Evolutionary conservation across 805 yeast genomes (phyloP), one percentile per base, ranked within the genome.

Genomic region (Tetrapisispora fleetii): DNA sequence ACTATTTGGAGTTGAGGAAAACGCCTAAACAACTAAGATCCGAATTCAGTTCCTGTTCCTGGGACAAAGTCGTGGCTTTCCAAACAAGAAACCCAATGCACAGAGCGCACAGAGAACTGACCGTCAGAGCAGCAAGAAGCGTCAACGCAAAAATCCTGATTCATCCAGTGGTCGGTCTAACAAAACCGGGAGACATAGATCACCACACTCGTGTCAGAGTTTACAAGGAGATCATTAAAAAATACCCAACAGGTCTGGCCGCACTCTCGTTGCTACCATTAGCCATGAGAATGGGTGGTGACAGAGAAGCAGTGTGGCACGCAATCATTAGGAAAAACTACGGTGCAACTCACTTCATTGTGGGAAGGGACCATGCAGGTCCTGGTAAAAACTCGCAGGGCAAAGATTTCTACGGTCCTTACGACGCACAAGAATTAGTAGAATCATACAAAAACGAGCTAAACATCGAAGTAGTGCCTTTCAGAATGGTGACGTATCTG

Each of bases 201-300:
- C 97, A 90, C 69, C 96, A 90, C 70, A 90, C 98, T 47, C 83
- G 98, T 72, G 97, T 90, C 49, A 85, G 93, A 60, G 98, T 90
- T 14, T 90, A 90, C 73, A 85, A 86, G 70, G 95, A 91, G 58
- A 81, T 90, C 58, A 78, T 91, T 69, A 86, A 90, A 70, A 84
- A 91, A 62, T 90, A 86, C 70, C 98, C 97, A 46, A 85, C 82
- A 54, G 96, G 96, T 48, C 83, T 90, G 79, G 97, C 97, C 16
- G 80, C 85, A 55, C 73, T 90, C 53, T 83, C 96, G 9, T 72
- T 90, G 54, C 75, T 90, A 58, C 98, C 98, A 13, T 75, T 90
- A 62, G 98, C 98, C 37, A 90, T 90, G 98, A 83, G 98, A 76
- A 90, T 90, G 98, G 97, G 93, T 49, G 98, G 98, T 68, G 97